Percentiles rank a stretch among this genome's conserved stretches.
Conservation (phyloP, 805 yeast genomes). For the Candida krabiensis region DNA sequence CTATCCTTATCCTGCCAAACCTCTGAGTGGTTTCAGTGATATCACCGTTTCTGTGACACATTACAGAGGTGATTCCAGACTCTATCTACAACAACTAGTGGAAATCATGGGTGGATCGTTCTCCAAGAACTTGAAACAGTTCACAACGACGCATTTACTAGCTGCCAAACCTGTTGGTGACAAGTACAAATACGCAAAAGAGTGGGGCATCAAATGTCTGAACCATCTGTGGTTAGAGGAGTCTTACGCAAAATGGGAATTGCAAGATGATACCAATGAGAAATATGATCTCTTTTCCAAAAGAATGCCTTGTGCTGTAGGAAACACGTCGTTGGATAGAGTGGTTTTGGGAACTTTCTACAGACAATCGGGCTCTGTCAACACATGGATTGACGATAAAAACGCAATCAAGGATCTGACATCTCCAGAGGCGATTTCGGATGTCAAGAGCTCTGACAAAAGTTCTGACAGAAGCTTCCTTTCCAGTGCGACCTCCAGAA, state of each 20-base stretch:
- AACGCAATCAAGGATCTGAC: background rate
- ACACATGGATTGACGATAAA: slow-evolving; percentile 11
- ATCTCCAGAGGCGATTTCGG: background rate
- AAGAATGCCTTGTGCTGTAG: slow-evolving; percentile 48
- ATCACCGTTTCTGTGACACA: slow-evolving; percentile 69
- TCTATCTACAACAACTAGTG: slow-evolving; percentile 64
- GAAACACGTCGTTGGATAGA: slow-evolving; percentile 44
- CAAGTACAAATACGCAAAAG: slow-evolving; percentile 70
- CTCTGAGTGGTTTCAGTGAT: slow-evolving; percentile 54
- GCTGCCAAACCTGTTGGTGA: slow-evolving; percentile 68
- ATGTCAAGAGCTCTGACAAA: background rate
- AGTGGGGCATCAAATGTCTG: slow-evolving; percentile 66
- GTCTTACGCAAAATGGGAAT: slow-evolving; percentile 61
- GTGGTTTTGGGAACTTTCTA: slow-evolving; percentile 43
- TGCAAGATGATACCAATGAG: slow-evolving; percentile 44
- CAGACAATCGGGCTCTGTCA: slow-evolving; percentile 24
- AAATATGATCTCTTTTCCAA: slow-evolving; percentile 48
- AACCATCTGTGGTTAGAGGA: slow-evolving; percentile 92
- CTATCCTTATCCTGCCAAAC: slow-evolving; percentile 60
- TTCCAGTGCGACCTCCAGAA: background rate
- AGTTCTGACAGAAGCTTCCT: background rate
- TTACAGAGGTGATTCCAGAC: slow-evolving; percentile 82
- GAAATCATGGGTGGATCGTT: slow-evolving; percentile 73
- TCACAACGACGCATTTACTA: slow-evolving; percentile 68
- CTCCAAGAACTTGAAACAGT: slow-evolving; percentile 59